These are phyloP conservation scores for Dipteronia dyeriana DNA, from an alignment of 345 rosid species.

Conservation along the genomic window DNA sequence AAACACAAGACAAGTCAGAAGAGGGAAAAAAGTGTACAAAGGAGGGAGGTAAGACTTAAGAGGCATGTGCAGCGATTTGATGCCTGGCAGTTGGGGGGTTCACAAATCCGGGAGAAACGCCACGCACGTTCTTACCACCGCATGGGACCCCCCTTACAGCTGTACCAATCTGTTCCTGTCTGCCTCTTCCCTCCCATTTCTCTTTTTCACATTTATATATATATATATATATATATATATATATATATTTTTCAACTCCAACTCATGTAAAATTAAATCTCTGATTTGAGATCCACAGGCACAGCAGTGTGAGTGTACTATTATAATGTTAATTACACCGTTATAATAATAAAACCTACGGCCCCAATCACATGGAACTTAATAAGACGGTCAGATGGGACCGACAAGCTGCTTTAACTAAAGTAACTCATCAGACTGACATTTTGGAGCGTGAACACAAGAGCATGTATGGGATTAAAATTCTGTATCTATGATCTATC, in stretches of 20 bases:
- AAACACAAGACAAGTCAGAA: too few relatives aligned
- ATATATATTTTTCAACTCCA: too few relatives aligned
- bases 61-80: slow-evolving; percentile 21
- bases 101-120: slow-evolving; percentile 52
- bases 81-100: slow-evolving; percentile 44
- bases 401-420: slow-evolving; percentile 32
- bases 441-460: neutral
- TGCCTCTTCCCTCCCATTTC: neutral
- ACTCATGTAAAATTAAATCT: too few relatives aligned
- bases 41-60: neutral
- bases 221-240: too few relatives aligned
- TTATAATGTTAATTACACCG: neutral
- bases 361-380: slow-evolving; percentile 48
- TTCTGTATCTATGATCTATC: neutral
- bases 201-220: neutral
- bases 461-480: slow-evolving; percentile 13
- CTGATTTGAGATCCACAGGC: too few relatives aligned
- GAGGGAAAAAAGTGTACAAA: too few relatives aligned
- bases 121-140: slow-evolving; percentile 63
- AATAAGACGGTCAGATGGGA: slow-evolving; percentile 30
- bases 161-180: slow-evolving; percentile 50
- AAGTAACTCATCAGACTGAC: slow-evolving; percentile 15
- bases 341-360: slow-evolving; percentile 25
- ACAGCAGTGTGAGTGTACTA: too few relatives aligned
- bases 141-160: slow-evolving; percentile 36